Evolutionary conservation across 1,284 basidiomycete species (phyloP), one percentile per base, ranked within the genome.

Genomic region (Phlebopus sp.): DNA sequence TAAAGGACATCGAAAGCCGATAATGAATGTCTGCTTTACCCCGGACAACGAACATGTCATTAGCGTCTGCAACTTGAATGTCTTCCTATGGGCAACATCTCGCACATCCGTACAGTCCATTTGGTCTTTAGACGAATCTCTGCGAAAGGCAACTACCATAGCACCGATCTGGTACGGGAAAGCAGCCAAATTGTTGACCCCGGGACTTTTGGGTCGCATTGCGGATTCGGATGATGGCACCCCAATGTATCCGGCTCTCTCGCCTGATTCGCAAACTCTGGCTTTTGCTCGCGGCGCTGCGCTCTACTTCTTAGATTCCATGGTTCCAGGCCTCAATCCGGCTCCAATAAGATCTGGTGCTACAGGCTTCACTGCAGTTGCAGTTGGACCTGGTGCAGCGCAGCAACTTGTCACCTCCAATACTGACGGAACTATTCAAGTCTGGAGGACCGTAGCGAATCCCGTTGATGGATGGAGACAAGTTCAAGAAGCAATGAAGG

Each of bases 141-240:
- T 31, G 37, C 37, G 37, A 25, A 58, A 58, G 23, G 2, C 19
- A 6, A 34, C 49, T 6, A 46, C 45, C 8, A 21, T 46, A 19
- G 40, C 54, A 30, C 59, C 57, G 10, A 50, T 49, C 7, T 59
- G 59, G 57, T 56, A 58, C 36, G 50, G 44, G 18, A 59, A 56
- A 40, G 3, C 58, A 3, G 49, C 14, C 23, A 42, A 6, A 25
- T 23, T 58, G 2, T 25, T 55, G 13, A 54, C 55, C 14, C 18
- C 36, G 17, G 7, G 4, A 9, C 8, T 53, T 13, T 9, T 56
- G 5, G 49, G 44, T n/a, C 44, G 40, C 23, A 6, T 55, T 3
- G 10, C 36, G 1, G 55, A 45, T 6, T 34, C 19, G 4, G 55
- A 56, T 31, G 49, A 58, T 34, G 54, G 46, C 3, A 49, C 46